Evolutionary conservation across 1,284 basidiomycete genomes (phyloP).

Genomic region (Gastroboletus turbinatus): DNA sequence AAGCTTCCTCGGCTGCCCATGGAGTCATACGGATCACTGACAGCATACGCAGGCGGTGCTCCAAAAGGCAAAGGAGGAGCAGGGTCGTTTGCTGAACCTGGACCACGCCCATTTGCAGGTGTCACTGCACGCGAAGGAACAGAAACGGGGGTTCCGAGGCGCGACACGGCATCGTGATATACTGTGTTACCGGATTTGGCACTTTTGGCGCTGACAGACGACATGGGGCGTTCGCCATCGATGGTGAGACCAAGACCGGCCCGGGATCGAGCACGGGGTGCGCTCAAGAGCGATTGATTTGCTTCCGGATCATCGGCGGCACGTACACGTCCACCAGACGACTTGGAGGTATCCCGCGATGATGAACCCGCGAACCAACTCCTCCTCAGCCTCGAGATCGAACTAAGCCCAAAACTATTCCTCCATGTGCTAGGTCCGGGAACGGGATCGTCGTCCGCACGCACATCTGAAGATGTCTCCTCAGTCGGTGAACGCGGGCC

Average conservation of each 20-base stretch:
- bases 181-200: conserved; percentile 52
- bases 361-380: conserved; percentile 50
- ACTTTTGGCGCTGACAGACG: conserved; percentile 53
- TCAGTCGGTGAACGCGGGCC: conserved; percentile 34
- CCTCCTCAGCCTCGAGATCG: conserved; percentile 44
- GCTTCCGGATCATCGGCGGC: conserved; percentile 47
- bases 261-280: conserved; percentile 23
- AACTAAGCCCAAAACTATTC: conserved; percentile 40
- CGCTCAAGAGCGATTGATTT: conserved; percentile 36
- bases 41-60: conserved; percentile 40
- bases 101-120: conserved; percentile 33
- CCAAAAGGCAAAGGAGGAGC: conserved; percentile 18
- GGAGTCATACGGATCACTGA: conserved; percentile 31
- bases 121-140: conserved; percentile 45
- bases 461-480: conserved; percentile 23
- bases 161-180: conserved; percentile 59
- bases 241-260: conserved; percentile 34
- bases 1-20: conserved; percentile 16
- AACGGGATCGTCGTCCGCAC: conserved; percentile 25
- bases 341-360: conserved; percentile 38
- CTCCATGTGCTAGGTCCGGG: conserved; percentile 34
- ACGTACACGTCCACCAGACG: conserved; percentile 34
- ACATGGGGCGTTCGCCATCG: conserved; percentile 52
- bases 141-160: conserved; percentile 49
- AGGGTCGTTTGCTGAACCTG: conserved; percentile 8